phyloP scores from a whole-genome alignment of 148 eudicot species.

The Vaccinium macrocarpon region DNA sequence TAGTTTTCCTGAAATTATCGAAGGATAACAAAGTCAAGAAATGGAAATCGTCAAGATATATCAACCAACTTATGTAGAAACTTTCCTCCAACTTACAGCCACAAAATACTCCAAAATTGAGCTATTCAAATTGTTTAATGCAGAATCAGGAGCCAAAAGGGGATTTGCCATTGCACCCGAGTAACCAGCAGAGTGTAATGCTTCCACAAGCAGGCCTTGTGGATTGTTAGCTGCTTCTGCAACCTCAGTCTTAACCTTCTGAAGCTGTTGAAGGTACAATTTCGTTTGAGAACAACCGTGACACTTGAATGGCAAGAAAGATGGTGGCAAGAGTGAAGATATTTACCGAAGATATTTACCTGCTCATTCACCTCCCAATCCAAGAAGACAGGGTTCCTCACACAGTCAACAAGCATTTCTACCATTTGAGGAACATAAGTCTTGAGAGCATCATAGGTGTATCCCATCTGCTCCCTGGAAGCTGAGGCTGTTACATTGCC shows the following conservation, averaged over 20 bases:
- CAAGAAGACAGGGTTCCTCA: conserved; percentile 90
- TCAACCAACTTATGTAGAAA: background rate
- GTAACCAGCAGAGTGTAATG: conserved; percentile 88
- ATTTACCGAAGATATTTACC: conserved; percentile 61
- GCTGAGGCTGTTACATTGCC: conserved; percentile 78
- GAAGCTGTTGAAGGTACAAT: conserved; percentile 43
- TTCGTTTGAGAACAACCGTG: conserved; percentile 1
- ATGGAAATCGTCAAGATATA: background rate
- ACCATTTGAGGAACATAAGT: conserved; percentile 90
- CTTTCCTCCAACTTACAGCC: conserved; percentile 51
- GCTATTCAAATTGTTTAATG: conserved; percentile 55
- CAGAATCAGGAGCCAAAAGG: conserved; percentile 78
- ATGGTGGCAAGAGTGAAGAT: background rate
- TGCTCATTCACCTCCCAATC: conserved; percentile 98
- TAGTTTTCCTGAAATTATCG: conserved; percentile 60
- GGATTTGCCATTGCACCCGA: conserved; percentile 68
- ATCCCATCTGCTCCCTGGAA: conserved; percentile 95
- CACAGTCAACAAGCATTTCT: conserved; percentile 85
- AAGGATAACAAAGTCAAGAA: conserved; percentile 9
- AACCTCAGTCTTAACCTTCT: conserved; percentile 71
- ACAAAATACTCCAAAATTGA: conserved; percentile 72
- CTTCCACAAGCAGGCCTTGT: conserved; percentile 75
- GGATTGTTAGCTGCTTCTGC: conserved; percentile 79
- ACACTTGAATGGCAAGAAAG: background rate
- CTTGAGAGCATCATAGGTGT: conserved; percentile 86